Percentiles rank a stretch among this genome's conserved stretches.
phyloP scores from a whole-genome alignment of 2,329 filamentous ascomycete genomes.

The Ophiostoma sp. region DNA sequence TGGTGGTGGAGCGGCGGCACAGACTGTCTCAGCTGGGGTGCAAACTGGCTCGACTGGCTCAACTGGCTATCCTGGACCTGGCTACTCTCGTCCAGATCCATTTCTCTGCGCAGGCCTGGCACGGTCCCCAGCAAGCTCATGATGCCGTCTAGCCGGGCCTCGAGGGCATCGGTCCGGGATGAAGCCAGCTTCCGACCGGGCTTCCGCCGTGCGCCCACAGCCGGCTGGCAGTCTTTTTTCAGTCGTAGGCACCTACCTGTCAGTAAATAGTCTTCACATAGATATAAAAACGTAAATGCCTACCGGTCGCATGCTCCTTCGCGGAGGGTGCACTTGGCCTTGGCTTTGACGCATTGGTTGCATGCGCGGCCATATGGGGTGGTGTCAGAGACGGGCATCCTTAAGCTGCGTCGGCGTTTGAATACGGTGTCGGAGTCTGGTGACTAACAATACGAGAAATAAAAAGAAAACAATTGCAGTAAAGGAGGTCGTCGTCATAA shows the following conservation, averaged over 20 bases:
- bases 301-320: conserved; percentile 22
- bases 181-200: conserved; percentile 19
- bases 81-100: not conserved
- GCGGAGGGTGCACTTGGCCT: conserved; percentile 22
- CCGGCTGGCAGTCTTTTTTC: conserved; percentile 22
- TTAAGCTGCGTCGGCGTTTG: not conserved
- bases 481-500: conserved; percentile 5
- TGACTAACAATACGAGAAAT: not conserved
- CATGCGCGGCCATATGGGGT: conserved; percentile 22
- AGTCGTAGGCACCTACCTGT: conserved; percentile 15
- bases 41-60: not conserved
- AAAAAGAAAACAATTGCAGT: not conserved
- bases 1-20: not conserved
- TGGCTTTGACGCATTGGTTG: conserved; percentile 22
- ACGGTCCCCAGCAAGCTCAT: conserved; percentile 17
- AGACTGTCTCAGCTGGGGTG: not conserved
- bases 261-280: not conserved
- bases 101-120: not conserved
- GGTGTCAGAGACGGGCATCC: conserved; percentile 2
- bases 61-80: not conserved
- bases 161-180: conserved; percentile 21
- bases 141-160: conserved; percentile 22
- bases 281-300: not conserved
- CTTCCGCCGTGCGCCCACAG: conserved; percentile 19
- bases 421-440: not conserved